Evolutionary conservation across 2,329 filamentous ascomycete species (phyloP).

Genomic region (Exophiala aquamarina): DNA sequence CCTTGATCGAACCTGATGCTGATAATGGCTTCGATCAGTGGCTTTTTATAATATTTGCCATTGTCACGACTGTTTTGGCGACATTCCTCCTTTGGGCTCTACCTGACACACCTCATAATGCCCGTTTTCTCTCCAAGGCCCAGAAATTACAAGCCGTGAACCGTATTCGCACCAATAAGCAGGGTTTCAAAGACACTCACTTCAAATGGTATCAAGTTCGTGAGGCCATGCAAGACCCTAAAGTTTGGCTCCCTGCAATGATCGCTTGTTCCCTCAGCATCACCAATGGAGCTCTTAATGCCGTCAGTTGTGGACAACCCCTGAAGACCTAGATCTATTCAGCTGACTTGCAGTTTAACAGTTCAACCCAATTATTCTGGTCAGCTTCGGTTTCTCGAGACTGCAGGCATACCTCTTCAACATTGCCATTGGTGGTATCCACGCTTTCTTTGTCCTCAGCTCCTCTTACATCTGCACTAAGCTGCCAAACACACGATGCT

Average conservation of each 20-base stretch:
- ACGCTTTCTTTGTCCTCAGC: constrained; percentile 34
- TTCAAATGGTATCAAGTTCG: constrained; percentile 33
- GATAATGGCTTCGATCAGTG: constrained; percentile 44
- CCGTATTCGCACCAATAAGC: constrained; percentile 50
- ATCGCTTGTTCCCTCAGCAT: background rate
- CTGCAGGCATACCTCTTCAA: constrained; percentile 34
- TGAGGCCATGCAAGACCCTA: constrained; percentile 41
- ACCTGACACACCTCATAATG: constrained; percentile 49
- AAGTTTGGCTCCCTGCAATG: constrained; percentile 37
- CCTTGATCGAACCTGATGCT: constrained; percentile 22
- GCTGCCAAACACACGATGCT: background rate
- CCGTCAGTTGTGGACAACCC: background rate
- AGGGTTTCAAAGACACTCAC: constrained; percentile 42
- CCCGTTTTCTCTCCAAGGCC: constrained; percentile 41
- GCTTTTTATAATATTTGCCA: constrained; percentile 52
- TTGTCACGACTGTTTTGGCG: constrained; percentile 30
- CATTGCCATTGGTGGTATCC: constrained; percentile 35
- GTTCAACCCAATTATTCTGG: constrained; percentile 36
- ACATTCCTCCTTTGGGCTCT: constrained; percentile 37
- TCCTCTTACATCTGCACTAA: constrained; percentile 29
- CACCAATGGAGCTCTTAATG: background rate
- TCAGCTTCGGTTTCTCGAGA: constrained; percentile 38
- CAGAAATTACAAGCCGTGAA: constrained; percentile 51
- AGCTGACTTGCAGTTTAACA: no score
- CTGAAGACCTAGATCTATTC: background rate